Conservation (phyloP, 441 rosid species). For the Pelargonium citronellum region DNA sequence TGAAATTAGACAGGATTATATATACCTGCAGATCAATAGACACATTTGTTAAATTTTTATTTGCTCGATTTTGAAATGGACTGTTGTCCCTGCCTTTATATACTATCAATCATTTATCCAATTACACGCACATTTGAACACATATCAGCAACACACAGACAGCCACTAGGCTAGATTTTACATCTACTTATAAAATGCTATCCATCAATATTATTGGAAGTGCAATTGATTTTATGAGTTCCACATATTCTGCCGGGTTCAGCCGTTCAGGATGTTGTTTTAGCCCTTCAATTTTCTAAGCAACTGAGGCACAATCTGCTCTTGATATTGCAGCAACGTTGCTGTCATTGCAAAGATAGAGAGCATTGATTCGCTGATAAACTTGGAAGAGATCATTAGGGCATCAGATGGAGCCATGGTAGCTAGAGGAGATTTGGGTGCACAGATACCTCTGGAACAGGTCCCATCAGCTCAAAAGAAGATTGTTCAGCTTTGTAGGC, state of each 20-base stretch:
- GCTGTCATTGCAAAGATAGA: slow-evolving; percentile 27
- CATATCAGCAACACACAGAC: background rate
- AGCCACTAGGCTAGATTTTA: background rate
- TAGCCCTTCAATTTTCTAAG: background rate
- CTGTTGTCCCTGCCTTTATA: background rate
- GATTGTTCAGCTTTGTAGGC: slow-evolving; percentile 78
- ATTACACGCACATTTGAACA: background rate
- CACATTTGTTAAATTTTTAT: background rate
- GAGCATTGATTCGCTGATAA: slow-evolving; percentile 81
- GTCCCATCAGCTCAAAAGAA: slow-evolving; percentile 91
- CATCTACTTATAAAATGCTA: background rate
- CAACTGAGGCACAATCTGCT: background rate
- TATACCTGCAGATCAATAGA: background rate
- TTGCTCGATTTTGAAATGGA: background rate
- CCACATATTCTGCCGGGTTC: background rate
- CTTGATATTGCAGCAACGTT: slow-evolving; percentile 6
- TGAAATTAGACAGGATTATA: background rate
- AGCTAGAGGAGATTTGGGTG: slow-evolving; percentile 97
- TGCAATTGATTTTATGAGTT: background rate
- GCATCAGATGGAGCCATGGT: slow-evolving; percentile 99
- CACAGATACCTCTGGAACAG: slow-evolving; percentile 98
- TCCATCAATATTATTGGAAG: background rate
- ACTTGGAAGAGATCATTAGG: slow-evolving; percentile 77
- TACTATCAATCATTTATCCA: background rate
- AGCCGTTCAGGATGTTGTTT: background rate